phyloP scores from a whole-genome alignment of 2,329 filamentous ascomycete genomes.

The Fusarium anguioides region DNA sequence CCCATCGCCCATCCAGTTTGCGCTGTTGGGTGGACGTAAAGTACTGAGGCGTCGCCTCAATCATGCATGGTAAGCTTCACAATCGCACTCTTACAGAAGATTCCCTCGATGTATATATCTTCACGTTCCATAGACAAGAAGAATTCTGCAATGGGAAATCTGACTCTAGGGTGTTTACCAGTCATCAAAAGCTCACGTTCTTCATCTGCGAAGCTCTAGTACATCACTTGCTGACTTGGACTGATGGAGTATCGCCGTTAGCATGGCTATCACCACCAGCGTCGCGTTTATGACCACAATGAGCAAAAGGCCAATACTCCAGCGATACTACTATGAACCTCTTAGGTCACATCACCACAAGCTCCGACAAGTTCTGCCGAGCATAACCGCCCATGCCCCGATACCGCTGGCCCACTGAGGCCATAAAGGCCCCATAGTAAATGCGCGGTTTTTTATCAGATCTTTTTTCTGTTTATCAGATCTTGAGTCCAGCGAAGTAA shows the following conservation, averaged over 20 bases:
- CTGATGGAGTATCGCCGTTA: neutral
- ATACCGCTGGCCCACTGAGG: constrained; percentile 26
- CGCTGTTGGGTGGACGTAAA: no score
- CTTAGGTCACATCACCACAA: no score
- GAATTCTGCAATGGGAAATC: no score
- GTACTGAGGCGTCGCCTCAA: no score
- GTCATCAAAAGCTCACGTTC: neutral
- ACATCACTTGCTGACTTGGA: neutral
- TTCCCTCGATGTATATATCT: neutral
- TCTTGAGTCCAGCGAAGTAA: constrained; percentile 9
- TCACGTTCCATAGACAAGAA: no score
- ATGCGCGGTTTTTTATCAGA: constrained; percentile 36
- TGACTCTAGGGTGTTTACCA: neutral
- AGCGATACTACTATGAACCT: no score
- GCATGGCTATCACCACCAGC: neutral
- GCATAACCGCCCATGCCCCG: constrained; percentile 23
- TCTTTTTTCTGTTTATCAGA: constrained; percentile 32
- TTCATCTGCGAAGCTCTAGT: neutral
- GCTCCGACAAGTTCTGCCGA: constrained; percentile 5
- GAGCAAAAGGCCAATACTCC: neutral
- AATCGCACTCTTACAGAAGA: no score
- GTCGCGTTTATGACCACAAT: neutral
- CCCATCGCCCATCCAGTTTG: no score
- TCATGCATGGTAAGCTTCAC: no score
- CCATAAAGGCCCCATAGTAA: constrained; percentile 32